Conservation (phyloP, 495 filamentous ascomycete genomes). For the Tuber umbilicatum region DNA sequence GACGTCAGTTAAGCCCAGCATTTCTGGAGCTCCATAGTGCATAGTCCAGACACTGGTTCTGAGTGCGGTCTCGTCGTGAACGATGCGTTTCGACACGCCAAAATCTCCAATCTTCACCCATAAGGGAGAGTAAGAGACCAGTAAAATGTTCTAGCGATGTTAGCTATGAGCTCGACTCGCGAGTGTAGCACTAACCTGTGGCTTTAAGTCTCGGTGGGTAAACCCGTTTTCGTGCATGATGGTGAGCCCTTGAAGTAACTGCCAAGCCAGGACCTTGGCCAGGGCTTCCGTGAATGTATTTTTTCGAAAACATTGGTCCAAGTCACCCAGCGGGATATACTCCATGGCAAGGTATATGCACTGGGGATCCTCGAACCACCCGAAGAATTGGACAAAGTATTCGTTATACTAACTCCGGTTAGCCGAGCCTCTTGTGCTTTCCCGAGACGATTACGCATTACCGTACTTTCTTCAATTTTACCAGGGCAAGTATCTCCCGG, state of each 20-base stretch:
- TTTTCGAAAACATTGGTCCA: background rate
- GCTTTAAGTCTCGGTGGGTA: constrained; percentile 1
- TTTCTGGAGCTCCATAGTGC: background rate
- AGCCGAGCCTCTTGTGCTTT: background rate
- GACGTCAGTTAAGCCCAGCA: background rate
- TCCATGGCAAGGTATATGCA: constrained; percentile 14
- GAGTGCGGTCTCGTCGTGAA: background rate
- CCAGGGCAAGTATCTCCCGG: constrained; percentile 5
- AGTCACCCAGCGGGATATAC: constrained; percentile 4
- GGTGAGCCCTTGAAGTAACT: background rate
- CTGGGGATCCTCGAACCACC: constrained; percentile 11
- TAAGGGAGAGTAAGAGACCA: background rate
- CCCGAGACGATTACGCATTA: background rate
- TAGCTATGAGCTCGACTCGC: background rate
- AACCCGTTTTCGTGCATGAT: background rate
- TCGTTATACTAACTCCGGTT: background rate
- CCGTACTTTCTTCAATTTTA: constrained; percentile 4
- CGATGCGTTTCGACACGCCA: background rate
- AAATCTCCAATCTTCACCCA: constrained; percentile 2
- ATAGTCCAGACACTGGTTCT: background rate
- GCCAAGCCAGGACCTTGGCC: background rate
- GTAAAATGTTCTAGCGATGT: background rate
- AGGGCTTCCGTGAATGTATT: background rate
- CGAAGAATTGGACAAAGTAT: constrained; percentile 16
- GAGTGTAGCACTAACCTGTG: background rate